Percentiles rank a stretch among this genome's conserved stretches.
These are phyloP conservation scores for Sugiyamaella novakii DNA, from an alignment of 1,139 yeast genomes.

Conservation along the genomic window DNA sequence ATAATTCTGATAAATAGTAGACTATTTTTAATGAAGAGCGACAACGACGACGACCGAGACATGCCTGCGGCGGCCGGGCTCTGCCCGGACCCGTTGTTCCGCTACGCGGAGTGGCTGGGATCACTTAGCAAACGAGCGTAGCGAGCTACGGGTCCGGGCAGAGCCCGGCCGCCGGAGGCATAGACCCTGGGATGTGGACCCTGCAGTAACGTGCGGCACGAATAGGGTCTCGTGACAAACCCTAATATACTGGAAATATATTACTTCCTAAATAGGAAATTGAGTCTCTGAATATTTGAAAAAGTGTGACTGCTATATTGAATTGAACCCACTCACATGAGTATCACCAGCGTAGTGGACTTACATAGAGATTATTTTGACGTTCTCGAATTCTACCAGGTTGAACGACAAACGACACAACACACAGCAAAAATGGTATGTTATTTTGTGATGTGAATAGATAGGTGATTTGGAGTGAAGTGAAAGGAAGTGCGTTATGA, in stretches of 20 bases:
- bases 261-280: conserved; percentile 13
- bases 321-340: conserved; percentile 7
- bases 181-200: background rate
- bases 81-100: conserved; percentile 1
- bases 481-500: background rate
- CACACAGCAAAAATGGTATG: conserved; percentile 29
- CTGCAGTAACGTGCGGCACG: background rate
- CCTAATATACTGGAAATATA: background rate
- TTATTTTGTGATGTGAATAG: conserved; percentile 4
- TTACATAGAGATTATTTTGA: conserved; percentile 8
- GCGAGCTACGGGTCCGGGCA: conserved; percentile 2
- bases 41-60: no score
- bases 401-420: conserved; percentile 19
- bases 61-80: conserved; percentile 2
- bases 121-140: background rate
- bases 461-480: conserved; percentile 1
- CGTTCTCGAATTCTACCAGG: conserved; percentile 12
- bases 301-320: conserved; percentile 9
- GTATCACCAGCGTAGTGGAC: background rate
- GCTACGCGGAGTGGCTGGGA: no score
- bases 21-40: conserved; percentile 18
- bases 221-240: conserved; percentile 3
- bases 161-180: conserved; percentile 5
- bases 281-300: background rate
- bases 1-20: conserved; percentile 3